Base-by-base conservation (phyloP, 148 eudicot genomes). In the Vaccinium darrowii region DNA sequence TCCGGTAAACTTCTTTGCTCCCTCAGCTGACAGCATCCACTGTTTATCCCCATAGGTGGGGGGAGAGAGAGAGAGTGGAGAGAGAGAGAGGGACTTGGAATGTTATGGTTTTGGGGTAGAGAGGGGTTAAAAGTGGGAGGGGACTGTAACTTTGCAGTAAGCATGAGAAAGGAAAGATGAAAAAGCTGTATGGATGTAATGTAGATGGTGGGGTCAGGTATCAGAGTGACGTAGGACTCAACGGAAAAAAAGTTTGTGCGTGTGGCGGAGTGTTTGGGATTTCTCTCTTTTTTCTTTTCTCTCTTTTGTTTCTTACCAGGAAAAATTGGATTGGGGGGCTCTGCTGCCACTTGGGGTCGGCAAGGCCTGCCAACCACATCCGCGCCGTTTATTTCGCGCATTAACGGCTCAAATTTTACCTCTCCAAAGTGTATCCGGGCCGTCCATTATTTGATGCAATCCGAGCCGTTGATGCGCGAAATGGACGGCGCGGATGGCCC, bases 121-220 rank as follows among this genome's bases (percentile, higher is more conserved):
- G 63, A n/a, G 7, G 2, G 86, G n/a, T 3, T 19, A 36, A 83
- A 83, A 83, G 50, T 30, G 9, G 50, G 49, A 16, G 39, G 54
- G 27, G 25, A 7, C 14, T 54, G 50, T 71, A 62, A 62, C 82
- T 84, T 76, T 77, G 54, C 81, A 63, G 50, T 43, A 50, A 77
- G 82, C 86, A 77, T 62, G 86, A 77, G 63, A 77, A 18, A 57
- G 81, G 81, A 84, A 84, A 77, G 18, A 77, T 50, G 54, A 49
- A 33, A 36, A 23, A 56, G 72, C 58, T 79, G 39, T 43, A 53
- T 43, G 36, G 36, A 33, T 33, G 36, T 33, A 33, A 33, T 36
- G 63, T 76, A 16, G 47, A 43, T 62, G 27, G 27, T 62, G 69
- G 69, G 69, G 69, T 78, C 60, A 47, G 56, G 56, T 30, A 30